Base-by-base conservation (phyloP, 257 asterid genomes). In the Thymus quinquecostatus region DNA sequence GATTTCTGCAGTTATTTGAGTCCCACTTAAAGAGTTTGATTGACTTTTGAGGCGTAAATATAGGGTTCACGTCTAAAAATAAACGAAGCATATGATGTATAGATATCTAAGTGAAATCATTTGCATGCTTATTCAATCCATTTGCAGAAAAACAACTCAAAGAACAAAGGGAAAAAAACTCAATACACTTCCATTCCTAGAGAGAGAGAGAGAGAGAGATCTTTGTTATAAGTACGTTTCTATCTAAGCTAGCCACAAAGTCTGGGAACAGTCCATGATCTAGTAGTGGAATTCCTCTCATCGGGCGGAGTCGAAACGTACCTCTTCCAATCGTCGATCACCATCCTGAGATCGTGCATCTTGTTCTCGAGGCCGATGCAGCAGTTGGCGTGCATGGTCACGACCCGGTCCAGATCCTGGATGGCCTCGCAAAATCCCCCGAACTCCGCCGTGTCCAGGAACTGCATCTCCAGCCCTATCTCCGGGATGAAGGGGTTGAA, bases 331-430 rank as follows among this genome's bases (percentile, higher is more conserved):
- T 85, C 89, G 34, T 82, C 78, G 36, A 89, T 71, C 66, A 77
- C 70, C 73, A 83, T 75, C 11, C 62, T 78, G 13, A 89, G 74
- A 66, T 83, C 93, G 59, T 86, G 89, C 47, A 86, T 73, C 82
- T 89, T 89, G 64, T 79, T 79, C 0, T 44, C 88, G 66, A 88
- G 12, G 29, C 90, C 96, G 14, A 77, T 36, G 57, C 96, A 86
- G 71, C 96, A 88, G 63, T 88, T 88, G 0, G 96, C 96, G 38
- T 86, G 96, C 89, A 88, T 82, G 6, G 96, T 88, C 58, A 83
- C 48, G 1, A 77, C 92, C 43, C 33, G 36, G 64, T 86, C 83
- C 8, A 86, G 66, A 72, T 88, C 83, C 56, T 83, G 69, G 0
- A 83, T 80, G 4, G 87, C 85, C 43, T 88, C 82, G 27, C 96